These are phyloP conservation scores for Starmerella bombi DNA, from an alignment of 805 yeast genomes.

Conservation along the genomic window DNA sequence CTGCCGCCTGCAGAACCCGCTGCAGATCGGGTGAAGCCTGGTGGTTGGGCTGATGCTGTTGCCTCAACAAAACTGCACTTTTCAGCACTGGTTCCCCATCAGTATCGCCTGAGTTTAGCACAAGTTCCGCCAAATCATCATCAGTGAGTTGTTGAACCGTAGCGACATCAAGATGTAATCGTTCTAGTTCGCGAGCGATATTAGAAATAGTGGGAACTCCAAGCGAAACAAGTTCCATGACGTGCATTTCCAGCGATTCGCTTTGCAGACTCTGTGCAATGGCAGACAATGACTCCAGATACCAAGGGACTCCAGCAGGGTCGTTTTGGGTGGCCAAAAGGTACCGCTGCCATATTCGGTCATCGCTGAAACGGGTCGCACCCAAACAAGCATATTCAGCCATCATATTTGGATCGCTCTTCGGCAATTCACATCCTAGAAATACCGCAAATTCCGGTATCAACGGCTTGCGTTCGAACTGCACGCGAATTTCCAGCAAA, in stretches of 20 bases:
- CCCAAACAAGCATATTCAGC: constrained; percentile 14
- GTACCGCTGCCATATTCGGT: constrained; percentile 37
- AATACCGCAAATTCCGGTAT: background rate
- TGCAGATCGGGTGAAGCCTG: background rate
- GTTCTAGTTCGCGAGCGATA: constrained; percentile 30
- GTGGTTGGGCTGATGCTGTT: background rate
- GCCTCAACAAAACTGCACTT: background rate
- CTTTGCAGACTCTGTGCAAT: constrained; percentile 39
- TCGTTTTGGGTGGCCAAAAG: constrained; percentile 33
- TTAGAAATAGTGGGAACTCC: constrained; percentile 44
- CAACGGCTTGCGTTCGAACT: background rate
- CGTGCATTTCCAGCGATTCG: constrained; percentile 34
- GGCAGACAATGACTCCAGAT: constrained; percentile 44
- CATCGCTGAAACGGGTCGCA: constrained; percentile 28
- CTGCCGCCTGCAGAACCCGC: background rate
- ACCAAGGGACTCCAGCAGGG: constrained; percentile 34
- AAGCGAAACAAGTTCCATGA: constrained; percentile 37
- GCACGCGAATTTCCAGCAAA: constrained; percentile 8
- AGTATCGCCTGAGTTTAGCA: background rate
- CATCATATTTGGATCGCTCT: background rate
- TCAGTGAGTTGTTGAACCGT: constrained; percentile 11
- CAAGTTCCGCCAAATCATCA: constrained; percentile 12
- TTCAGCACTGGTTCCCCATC: background rate
- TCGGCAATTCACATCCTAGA: background rate
- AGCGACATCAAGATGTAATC: constrained; percentile 25